Conservation (phyloP, 495 filamentous ascomycete species). For the Neurospora sp. region DNA sequence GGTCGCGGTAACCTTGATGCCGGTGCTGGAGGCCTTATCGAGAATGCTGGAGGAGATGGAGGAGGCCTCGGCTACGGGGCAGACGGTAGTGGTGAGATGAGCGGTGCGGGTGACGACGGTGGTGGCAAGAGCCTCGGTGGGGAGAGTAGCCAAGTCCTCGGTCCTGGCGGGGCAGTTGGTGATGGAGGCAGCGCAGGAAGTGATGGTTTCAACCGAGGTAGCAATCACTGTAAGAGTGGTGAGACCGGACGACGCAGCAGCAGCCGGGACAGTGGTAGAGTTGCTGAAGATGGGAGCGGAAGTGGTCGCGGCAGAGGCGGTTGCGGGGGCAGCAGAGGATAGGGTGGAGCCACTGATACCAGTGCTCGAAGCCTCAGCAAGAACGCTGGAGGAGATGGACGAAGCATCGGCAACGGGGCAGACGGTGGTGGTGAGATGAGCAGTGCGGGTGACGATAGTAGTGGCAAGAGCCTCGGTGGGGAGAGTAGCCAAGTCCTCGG, state of each 20-base stretch:
- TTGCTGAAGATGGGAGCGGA: slow-evolving; percentile 4
- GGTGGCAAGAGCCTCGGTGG: slow-evolving; percentile 20
- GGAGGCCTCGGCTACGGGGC: slow-evolving; percentile 32
- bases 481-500: slow-evolving; percentile 22
- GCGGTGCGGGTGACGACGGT: slow-evolving; percentile 36
- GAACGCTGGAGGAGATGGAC: slow-evolving; percentile 31
- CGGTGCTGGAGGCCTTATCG: slow-evolving; percentile 22
- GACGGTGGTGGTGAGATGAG: slow-evolving; percentile 33
- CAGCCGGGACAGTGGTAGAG: not conserved
- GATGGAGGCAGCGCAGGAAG: slow-evolving; percentile 50
- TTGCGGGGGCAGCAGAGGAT: not conserved
- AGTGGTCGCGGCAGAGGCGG: slow-evolving; percentile 5
- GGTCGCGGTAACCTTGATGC: slow-evolving; percentile 10
- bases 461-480: slow-evolving; percentile 22
- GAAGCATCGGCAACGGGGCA: slow-evolving; percentile 35
- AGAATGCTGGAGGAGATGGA: slow-evolving; percentile 32
- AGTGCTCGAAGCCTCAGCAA: slow-evolving; percentile 22
- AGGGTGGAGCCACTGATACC: slow-evolving; percentile 5
- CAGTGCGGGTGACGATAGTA: slow-evolving; percentile 33
- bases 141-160: slow-evolving; percentile 21
- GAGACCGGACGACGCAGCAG: slow-evolving; percentile 10
- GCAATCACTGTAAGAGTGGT: slow-evolving; percentile 42
- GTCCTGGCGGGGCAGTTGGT: slow-evolving; percentile 51
- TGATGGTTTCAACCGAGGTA: slow-evolving; percentile 51
- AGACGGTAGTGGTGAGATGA: slow-evolving; percentile 34